Evolutionary conservation across 148 eudicot species (phyloP), one percentile per base, ranked within the genome.

Genomic region (Salicornia ramosissima): DNA sequence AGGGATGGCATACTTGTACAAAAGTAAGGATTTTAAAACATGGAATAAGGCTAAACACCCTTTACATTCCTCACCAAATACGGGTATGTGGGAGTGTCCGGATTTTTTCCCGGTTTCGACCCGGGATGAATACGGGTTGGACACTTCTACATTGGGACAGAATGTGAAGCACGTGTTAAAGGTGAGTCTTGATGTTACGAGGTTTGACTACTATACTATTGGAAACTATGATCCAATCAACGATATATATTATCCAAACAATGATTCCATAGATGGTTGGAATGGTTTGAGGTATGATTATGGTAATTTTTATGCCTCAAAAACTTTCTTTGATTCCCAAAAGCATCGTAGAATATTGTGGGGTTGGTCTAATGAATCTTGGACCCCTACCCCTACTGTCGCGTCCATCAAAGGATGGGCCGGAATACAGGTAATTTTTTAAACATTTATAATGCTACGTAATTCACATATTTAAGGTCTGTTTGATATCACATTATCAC

Each of bases 21-120:
- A 81, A 71, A 85, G 91, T 70, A 79, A 28, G 66, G 88, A 91
- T 56, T 88, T 91, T 53, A 71, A 67, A 45, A 80, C 54, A 24
- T 88, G 97, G 95, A 54, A 53, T 0, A 83, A 76, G 79, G 84
- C 90, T 47, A 66, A 83, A 69, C 95, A 85, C 54, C 91, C 91
- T 0, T 46, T 88, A 59, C 97, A 88, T 55, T 79, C 85, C 0
- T 28, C 77, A 9, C 75, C 81, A 0, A 51, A 75, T 0, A 82
- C 88, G 0, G 94, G 95, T 1, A 91, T 80, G 75, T 88, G 91
- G 95, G 97, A 88, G 47, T 91, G 97, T 56, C 95, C 95, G 0
- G 95, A 91, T 78, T 91, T 91, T 60, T 91, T 49, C 43, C 95
- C 95, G 9, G 92, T 91, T 0, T 42, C 79, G 5, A 9, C 65